Conservation (phyloP, 306 rosid genomes). For the Lathyrus oleraceus region DNA sequence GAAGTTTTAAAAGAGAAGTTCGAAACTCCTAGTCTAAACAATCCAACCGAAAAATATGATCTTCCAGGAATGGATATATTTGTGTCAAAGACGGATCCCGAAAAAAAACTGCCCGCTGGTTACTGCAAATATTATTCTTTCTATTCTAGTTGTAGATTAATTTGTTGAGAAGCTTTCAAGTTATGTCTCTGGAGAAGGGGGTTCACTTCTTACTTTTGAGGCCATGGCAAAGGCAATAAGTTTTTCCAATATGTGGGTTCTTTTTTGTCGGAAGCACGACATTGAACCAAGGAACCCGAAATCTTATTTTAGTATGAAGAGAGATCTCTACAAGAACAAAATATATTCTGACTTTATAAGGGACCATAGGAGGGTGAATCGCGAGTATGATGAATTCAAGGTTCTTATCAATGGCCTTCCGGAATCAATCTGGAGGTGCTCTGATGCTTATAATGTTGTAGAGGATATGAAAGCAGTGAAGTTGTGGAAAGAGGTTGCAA, state of each 20-base stretch:
- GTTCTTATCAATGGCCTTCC: slow-evolving; percentile 75
- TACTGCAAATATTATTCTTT: slow-evolving; percentile 79
- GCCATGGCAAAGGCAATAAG: slow-evolving; percentile 89
- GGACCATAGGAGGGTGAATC: slow-evolving; percentile 71
- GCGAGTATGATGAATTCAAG: slow-evolving; percentile 83
- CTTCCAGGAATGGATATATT: slow-evolving; percentile 79
- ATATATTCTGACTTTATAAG: slow-evolving; percentile 73
- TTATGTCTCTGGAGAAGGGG: slow-evolving; percentile 84
- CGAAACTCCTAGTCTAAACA: slow-evolving; percentile 61
- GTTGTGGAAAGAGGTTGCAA: slow-evolving; percentile 50
- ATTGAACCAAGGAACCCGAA: slow-evolving; percentile 86
- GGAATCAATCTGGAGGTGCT: slow-evolving; percentile 72
- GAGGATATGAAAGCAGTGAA: slow-evolving; percentile 70
- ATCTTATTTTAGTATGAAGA: slow-evolving; percentile 60
- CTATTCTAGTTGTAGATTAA: slow-evolving; percentile 71
- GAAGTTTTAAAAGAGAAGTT: slow-evolving; percentile 65
- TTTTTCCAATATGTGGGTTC: slow-evolving; percentile 81
- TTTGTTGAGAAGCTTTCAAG: slow-evolving; percentile 83
- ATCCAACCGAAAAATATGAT: slow-evolving; percentile 72
- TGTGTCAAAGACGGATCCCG: slow-evolving; percentile 82
- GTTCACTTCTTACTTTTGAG: slow-evolving; percentile 81
- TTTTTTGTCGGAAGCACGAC: slow-evolving; percentile 74
- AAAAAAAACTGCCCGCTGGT: slow-evolving; percentile 82
- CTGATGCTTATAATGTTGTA: slow-evolving; percentile 67
- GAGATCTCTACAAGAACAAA: slow-evolving; percentile 74